These are phyloP conservation scores for Halenospora varia DNA, from an alignment of 495 filamentous ascomycete species.

Conservation along the genomic window DNA sequence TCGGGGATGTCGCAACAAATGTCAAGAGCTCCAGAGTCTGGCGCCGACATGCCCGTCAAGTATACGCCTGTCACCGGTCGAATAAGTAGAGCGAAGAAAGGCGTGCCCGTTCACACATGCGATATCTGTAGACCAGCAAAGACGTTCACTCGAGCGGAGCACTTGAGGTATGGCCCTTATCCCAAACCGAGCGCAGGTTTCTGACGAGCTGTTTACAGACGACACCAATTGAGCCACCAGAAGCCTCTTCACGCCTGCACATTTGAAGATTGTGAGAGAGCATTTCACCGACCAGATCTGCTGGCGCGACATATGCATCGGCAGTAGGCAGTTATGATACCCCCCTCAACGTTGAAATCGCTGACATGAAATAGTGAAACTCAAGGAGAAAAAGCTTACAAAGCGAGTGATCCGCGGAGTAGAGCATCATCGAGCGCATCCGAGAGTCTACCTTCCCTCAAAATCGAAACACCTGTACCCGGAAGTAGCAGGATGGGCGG, in stretches of 20 bases:
- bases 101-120: constrained; percentile 73
- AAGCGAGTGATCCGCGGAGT: constrained; percentile 18
- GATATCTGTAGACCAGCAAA: constrained; percentile 33
- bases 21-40: constrained; percentile 17
- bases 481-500: neutral
- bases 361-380: constrained; percentile 19
- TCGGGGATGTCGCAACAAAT: constrained; percentile 18
- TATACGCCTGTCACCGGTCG: constrained; percentile 70
- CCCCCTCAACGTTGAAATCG: neutral
- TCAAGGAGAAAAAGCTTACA: constrained; percentile 22
- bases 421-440: constrained; percentile 21
- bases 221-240: constrained; percentile 84
- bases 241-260: constrained; percentile 65
- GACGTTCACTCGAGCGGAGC: constrained; percentile 84
- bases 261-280: constrained; percentile 54
- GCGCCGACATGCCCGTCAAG: constrained; percentile 41
- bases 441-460: constrained; percentile 16
- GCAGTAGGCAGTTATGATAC: constrained; percentile 55
- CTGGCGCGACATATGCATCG: constrained; percentile 74
- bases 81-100: constrained; percentile 80
- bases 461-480: constrained; percentile 13
- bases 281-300: constrained; percentile 72
- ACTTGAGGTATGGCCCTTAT: constrained; percentile 57
- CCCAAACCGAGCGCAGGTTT: neutral
- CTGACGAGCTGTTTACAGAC: constrained; percentile 40